Evolutionary conservation across 495 filamentous ascomycete genomes (phyloP), one percentile per base, ranked within the genome.

Genomic region (Tirmania nivea): DNA sequence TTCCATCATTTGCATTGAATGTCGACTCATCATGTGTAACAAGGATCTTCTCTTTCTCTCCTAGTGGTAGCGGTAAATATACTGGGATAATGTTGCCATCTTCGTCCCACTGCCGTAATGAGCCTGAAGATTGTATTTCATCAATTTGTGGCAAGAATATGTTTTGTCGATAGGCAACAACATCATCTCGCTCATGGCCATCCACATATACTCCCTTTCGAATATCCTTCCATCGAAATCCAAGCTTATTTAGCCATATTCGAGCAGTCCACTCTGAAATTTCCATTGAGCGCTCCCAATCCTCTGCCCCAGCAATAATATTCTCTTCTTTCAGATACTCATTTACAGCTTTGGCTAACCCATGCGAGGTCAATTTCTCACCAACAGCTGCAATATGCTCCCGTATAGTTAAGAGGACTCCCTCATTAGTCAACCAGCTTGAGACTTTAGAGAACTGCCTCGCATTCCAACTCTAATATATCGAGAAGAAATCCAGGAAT

Each of bases 1-100:
- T 55, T 16, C 53, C 10, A 48, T 55, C 56, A 36, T 55, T 52
- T 4, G 53, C 34, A 48, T 55, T 57, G 21, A 57, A 55, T 16
- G 48, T 55, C 4, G 53, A 57, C 25, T 57, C 35, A 47, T 55
- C 21, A 35, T 57, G 53, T 8, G 17, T 51, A 16, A 5, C 42
- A 14, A 47, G 19, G 19, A 47, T 47, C 42, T 47, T 47, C 14
- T 47, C 42, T 31, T 31, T 31, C 6, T 4, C 6, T n/a, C 42
- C 42, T 47, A 14, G 14, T 5, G 17, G 48, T 16, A 21, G 16
- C 25, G 25, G 25, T 31, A 31, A 31, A 3, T 3, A 31, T 31
- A 3, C 2, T 31, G 25, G 25, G 9, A n/a, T 16, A 52, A 52
- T 51, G 8, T 11, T 52, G 2, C 48, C 48, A 48, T 57, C 53